Percentiles rank a stretch among this genome's conserved stretches.
phyloP scores from a whole-genome alignment of 345 rosid genomes.

The Salix suchowensis region DNA sequence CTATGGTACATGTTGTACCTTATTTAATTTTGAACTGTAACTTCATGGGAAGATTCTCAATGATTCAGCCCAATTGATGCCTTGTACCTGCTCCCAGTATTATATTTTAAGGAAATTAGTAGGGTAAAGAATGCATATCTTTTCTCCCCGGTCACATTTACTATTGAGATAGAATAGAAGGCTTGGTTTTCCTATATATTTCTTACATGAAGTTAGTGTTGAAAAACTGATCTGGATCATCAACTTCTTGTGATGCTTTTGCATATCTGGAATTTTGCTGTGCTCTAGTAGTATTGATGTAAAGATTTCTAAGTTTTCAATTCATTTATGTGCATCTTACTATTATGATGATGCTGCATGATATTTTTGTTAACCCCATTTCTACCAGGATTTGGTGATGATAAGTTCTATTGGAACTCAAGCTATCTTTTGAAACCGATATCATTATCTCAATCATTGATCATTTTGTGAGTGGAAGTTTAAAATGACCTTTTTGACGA shows the following conservation, averaged over 20 bases:
- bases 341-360: neutral
- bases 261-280: neutral
- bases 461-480: neutral
- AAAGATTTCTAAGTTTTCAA: neutral
- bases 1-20: conserved; percentile 3
- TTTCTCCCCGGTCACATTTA: conserved; percentile 11
- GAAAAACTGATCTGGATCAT: neutral
- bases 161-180: conserved; percentile 7
- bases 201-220: neutral
- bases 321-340: neutral
- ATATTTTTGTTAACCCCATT: neutral
- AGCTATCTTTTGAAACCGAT: neutral
- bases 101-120: conserved; percentile 17
- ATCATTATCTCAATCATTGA: neutral
- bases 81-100: conserved; percentile 16
- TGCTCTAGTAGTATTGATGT: neutral
- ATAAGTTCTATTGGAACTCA: neutral
- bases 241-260: neutral
- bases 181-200: neutral
- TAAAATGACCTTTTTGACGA: neutral
- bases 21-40: conserved; percentile 16
- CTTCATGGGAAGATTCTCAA: conserved; percentile 3
- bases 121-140: conserved; percentile 16
- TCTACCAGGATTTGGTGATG: neutral
- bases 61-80: conserved; percentile 13